Evolutionary conservation across 2,329 filamentous ascomycete species (phyloP), one percentile per base, ranked within the genome.

Genomic region (Clonostachys sp.): DNA sequence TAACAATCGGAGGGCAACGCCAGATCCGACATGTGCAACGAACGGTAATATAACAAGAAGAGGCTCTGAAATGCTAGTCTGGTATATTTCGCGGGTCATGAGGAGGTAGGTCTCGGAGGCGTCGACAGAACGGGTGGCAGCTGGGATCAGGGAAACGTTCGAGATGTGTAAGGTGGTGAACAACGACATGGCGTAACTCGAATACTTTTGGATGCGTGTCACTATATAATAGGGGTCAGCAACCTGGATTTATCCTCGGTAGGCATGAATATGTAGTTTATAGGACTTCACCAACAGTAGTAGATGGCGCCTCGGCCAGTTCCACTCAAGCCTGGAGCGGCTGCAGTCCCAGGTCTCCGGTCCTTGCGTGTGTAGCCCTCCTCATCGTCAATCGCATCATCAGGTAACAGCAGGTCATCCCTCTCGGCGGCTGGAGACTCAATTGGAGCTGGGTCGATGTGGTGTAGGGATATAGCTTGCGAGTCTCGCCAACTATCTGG

Each of bases 51-150:
- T 83, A 50, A 97, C 81, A 51, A 97, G 76, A 17, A 95, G 70
- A 5, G 90, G 89, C 62, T 96, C 91, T 45, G 87, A 77, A 14
- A 89, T 72, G 3, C 86, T 78, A 2, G 89, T 91, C 66, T 96
- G 92, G 72, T 97, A 97, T 65, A 94, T 84, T 44, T 95, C 91
- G 51, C 92, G 83, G 30, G 91, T 91, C 65, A 96, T 88, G 53
- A 97, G 85, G 44, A 97, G 83, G 66, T 91, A 95, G 44, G 83
- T 84, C 62, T 96, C 91, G 50, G 87, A 87, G 45, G 83, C 79
- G 9, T 85, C 72, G 7, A 94, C 80, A 42, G 87, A 89, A 48
- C 77, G 80, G 39, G 87, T 89, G 44, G 84, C 57, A 36, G 94
- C 80, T 1, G 90, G 91, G 53, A 95, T 85, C 41, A 95, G 64